Conservation (phyloP, 768 basidiomycete species). For the Boletus sensibilis region DNA sequence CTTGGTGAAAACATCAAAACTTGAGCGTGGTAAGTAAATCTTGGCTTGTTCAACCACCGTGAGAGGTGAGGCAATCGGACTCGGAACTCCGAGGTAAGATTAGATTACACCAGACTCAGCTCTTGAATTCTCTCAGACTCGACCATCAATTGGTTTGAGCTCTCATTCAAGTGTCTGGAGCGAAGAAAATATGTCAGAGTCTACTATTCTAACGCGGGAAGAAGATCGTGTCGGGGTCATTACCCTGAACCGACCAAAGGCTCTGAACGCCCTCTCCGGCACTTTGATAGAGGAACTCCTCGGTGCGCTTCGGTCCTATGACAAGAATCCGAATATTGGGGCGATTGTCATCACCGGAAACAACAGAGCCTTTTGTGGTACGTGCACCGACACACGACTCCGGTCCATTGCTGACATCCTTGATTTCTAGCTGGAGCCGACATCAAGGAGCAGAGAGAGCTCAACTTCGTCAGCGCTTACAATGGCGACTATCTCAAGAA, state of each 20-base stretch:
- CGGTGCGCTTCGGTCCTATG: constrained; percentile 62
- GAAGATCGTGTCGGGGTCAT: constrained; percentile 47
- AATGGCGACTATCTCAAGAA: constrained; percentile 43
- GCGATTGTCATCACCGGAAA: constrained; percentile 92
- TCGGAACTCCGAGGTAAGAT: constrained; percentile 10
- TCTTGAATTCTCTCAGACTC: neutral
- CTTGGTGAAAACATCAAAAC: constrained; percentile 7
- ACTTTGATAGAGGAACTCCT: constrained; percentile 80
- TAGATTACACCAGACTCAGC: neutral
- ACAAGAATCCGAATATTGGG: constrained; percentile 66
- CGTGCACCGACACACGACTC: neutral
- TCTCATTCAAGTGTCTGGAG: neutral
- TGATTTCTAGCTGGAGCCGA: constrained; percentile 73
- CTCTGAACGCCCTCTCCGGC: constrained; percentile 81
- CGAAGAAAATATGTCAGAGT: constrained; percentile 21
- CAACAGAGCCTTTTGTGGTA: constrained; percentile 66
- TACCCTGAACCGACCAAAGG: constrained; percentile 83
- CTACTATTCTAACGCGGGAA: constrained; percentile 22
- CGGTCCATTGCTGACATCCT: neutral
- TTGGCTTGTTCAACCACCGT: too few species aligned
- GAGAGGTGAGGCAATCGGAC: neutral
- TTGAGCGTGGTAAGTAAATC: neutral
- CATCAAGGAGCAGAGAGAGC: constrained; percentile 96
- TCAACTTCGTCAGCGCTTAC: constrained; percentile 57
- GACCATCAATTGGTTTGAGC: neutral